These are phyloP conservation scores for Rhytidiadelphus loreus DNA, from an alignment of 225 moss, liverwort and hornwort species.

Conservation along the genomic window DNA sequence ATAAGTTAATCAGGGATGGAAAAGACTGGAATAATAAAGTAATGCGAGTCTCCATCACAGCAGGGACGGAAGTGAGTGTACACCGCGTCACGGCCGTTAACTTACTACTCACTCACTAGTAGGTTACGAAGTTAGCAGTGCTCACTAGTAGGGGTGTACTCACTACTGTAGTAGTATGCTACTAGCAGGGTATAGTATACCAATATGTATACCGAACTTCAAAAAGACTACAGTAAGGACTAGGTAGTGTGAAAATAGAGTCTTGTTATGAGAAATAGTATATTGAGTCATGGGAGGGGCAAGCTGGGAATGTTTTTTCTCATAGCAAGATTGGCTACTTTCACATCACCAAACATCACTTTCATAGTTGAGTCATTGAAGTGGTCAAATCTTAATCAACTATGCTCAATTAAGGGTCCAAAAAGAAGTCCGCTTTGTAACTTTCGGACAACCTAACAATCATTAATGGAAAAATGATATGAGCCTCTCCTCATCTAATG, in stretches of 20 bases:
- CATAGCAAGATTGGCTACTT: background rate
- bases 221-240: background rate
- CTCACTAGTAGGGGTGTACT: no score
- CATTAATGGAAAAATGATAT: background rate
- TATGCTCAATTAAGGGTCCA: accelerated
- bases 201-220: background rate
- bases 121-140: background rate
- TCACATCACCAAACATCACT: accelerated
- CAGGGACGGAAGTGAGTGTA: background rate
- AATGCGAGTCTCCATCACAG: background rate
- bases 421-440: background rate
- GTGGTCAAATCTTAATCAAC: background rate
- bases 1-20: background rate
- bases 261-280: background rate
- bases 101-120: background rate
- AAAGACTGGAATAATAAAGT: background rate
- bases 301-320: background rate
- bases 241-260: background rate
- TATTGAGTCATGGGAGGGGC: accelerated
- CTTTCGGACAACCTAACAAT: accelerated
- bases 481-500: background rate
- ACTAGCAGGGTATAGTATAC: background rate
- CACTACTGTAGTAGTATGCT: no score
- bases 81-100: background rate
- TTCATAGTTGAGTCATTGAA: background rate